A percentile compares a stretch with the other conserved stretches of the same genome.
Evolutionary conservation across 495 filamentous ascomycete species (phyloP).

Genomic region (Tuber brumale): DNA sequence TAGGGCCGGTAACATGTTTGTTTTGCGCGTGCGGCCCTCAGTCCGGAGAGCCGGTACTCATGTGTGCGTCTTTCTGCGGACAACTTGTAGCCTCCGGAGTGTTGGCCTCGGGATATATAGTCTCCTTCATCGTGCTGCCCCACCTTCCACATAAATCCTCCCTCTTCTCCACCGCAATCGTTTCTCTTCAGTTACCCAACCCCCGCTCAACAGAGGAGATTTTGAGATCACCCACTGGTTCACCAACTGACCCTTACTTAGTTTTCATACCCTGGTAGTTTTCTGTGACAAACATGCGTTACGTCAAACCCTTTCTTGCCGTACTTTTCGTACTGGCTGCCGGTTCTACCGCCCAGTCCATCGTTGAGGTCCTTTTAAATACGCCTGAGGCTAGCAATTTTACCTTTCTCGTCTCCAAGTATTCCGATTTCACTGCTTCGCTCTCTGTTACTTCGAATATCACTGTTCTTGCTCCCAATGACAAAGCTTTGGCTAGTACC

Average conservation of each 20-base stretch:
- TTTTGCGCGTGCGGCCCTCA: not conserved
- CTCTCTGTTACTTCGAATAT: constrained; percentile 50
- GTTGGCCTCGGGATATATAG: not conserved
- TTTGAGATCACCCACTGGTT: not conserved
- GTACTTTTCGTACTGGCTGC: constrained; percentile 19
- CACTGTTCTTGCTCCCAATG: constrained; percentile 60
- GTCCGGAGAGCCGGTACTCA: not conserved
- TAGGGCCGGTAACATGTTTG: not conserved
- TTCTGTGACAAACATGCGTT: constrained; percentile 15
- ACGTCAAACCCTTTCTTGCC: constrained; percentile 9
- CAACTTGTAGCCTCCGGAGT: not conserved
- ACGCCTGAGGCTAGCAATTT: constrained; percentile 9
- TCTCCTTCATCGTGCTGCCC: not conserved
- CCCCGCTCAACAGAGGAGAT: not conserved
- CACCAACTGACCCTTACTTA: not conserved
- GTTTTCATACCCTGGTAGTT: not conserved
- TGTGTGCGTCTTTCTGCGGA: not conserved
- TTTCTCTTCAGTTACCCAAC: not conserved
- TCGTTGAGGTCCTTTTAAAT: constrained; percentile 13
- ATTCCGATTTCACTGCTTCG: constrained; percentile 44
- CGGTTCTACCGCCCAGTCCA: constrained; percentile 19
- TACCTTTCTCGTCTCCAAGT: constrained; percentile 42
- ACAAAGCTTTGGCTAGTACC: constrained; percentile 51
- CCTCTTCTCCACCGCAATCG: not conserved
- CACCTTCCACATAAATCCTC: not conserved